These are phyloP conservation scores for Tolypocladium inflatum DNA, from an alignment of 2,329 filamentous ascomycete species.

Conservation along the genomic window DNA sequence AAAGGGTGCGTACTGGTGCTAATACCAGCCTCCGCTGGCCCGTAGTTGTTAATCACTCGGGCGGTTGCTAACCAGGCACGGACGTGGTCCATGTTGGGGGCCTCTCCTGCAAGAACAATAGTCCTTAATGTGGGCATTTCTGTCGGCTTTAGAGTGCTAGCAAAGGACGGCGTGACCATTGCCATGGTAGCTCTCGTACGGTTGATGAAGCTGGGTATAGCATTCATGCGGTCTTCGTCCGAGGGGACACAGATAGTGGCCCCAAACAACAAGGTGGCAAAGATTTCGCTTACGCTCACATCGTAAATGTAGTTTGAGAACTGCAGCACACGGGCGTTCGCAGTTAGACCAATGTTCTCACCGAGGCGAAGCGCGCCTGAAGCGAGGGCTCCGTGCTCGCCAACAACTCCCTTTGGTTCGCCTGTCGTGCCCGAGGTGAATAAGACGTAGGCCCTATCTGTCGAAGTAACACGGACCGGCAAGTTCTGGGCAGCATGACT, in stretches of 20 bases:
- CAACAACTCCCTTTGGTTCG: no score
- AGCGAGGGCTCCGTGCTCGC: slow-evolving; percentile 11
- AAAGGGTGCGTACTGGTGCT: no score
- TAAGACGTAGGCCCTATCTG: no score
- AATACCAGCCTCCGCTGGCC: slow-evolving; percentile 6
- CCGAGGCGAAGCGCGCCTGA: slow-evolving; percentile 34
- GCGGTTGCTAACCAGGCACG: slow-evolving; percentile 7
- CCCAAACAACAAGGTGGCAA: neutral
- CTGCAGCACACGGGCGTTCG: no score
- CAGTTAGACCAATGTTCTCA: slow-evolving; percentile 28
- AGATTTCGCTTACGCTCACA: no score
- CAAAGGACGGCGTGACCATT: neutral
- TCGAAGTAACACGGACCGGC: no score
- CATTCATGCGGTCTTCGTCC: slow-evolving; percentile 3
- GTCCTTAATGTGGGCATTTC: slow-evolving; percentile 11
- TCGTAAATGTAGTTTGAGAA: no score
- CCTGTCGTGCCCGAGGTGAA: no score
- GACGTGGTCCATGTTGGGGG: slow-evolving; percentile 25
- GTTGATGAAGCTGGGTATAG: neutral
- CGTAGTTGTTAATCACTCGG: slow-evolving; percentile 5
- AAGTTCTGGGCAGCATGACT: no score
- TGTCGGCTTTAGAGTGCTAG: neutral
- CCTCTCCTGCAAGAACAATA: slow-evolving; percentile 7
- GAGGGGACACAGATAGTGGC: slow-evolving; percentile 4
- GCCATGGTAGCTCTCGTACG: neutral